A percentile compares a stretch with the other conserved stretches of the same genome.
Conservation (phyloP, 164 flowering plant genomes). For the Aristolochia fimbriata region DNA sequence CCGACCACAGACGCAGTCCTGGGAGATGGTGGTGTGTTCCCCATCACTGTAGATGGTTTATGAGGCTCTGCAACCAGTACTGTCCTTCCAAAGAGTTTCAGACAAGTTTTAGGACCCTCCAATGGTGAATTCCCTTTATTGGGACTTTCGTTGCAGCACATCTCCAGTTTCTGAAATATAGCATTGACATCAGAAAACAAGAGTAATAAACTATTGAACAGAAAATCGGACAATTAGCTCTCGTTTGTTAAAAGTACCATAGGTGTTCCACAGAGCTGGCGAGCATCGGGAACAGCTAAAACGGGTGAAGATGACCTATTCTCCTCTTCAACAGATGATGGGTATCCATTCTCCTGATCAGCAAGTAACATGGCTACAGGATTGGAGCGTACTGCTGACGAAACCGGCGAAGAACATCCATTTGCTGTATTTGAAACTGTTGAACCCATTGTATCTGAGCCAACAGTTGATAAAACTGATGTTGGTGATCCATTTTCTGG, state of each 20-base stretch:
- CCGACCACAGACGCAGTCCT: slow-evolving; percentile 10
- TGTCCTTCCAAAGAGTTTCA: slow-evolving; percentile 71
- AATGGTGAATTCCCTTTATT: slow-evolving; percentile 12
- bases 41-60: slow-evolving; percentile 19
- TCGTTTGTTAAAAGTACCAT: slow-evolving; percentile 21
- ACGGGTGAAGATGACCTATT: slow-evolving; percentile 16
- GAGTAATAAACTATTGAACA: too few species aligned
- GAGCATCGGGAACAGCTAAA: slow-evolving; percentile 9
- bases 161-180: slow-evolving; percentile 23
- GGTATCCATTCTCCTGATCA: slow-evolving; percentile 16
- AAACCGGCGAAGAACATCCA: slow-evolving; percentile 36
- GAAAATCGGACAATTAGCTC: too few species aligned
- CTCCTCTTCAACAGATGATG: slow-evolving; percentile 19
- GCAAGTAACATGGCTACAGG: not conserved
- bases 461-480: slow-evolving; percentile 48
- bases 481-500: slow-evolving; percentile 48
- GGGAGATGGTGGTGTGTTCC: not conserved
- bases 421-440: slow-evolving; percentile 24
- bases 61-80: slow-evolving; percentile 33
- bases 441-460: slow-evolving; percentile 33
- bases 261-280: slow-evolving; percentile 11
- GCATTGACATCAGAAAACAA: not conserved
- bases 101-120: slow-evolving; percentile 26
- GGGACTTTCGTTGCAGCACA: slow-evolving; percentile 11
- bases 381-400: slow-evolving; percentile 22